These are phyloP conservation scores for Podospora comata DNA, from an alignment of 495 filamentous ascomycete species.

Conservation along the genomic window DNA sequence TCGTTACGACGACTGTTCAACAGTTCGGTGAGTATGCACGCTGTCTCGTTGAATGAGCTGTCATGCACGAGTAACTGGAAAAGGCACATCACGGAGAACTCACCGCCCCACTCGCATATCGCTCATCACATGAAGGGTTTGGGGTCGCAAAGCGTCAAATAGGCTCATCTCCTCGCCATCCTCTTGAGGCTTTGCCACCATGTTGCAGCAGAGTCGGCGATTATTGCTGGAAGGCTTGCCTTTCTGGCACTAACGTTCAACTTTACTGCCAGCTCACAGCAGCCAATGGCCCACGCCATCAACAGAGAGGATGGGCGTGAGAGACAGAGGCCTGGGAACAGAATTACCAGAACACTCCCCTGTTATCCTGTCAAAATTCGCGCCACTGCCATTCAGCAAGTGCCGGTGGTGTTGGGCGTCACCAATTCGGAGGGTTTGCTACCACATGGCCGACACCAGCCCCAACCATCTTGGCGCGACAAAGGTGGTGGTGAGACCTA, in stretches of 20 bases:
- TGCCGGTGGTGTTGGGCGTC: not conserved
- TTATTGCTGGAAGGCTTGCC: not conserved
- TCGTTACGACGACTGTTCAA: not conserved
- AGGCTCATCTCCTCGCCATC: not conserved
- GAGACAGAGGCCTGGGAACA: too few species aligned
- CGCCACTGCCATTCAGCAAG: not conserved
- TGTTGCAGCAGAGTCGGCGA: conserved; percentile 7
- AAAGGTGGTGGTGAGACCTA: not conserved
- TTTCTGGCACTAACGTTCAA: not conserved
- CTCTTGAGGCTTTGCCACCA: conserved; percentile 4
- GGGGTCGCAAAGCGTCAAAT: conserved; percentile 7
- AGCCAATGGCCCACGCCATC: not conserved
- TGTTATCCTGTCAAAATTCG: not conserved
- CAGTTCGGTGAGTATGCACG: not conserved
- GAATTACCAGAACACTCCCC: too few species aligned
- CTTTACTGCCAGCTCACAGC: not conserved
- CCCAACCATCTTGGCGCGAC: not conserved
- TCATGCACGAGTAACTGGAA: not conserved
- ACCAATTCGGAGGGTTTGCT: not conserved
- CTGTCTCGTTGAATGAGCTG: not conserved
- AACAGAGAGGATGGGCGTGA: not conserved
- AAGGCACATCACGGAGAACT: conserved; percentile 1
- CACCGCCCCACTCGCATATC: not conserved
- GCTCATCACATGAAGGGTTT: not conserved
- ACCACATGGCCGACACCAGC: not conserved